Evolutionary conservation across 139 green algal genomes (phyloP).

Genomic region (Coelastrella sp.): DNA sequence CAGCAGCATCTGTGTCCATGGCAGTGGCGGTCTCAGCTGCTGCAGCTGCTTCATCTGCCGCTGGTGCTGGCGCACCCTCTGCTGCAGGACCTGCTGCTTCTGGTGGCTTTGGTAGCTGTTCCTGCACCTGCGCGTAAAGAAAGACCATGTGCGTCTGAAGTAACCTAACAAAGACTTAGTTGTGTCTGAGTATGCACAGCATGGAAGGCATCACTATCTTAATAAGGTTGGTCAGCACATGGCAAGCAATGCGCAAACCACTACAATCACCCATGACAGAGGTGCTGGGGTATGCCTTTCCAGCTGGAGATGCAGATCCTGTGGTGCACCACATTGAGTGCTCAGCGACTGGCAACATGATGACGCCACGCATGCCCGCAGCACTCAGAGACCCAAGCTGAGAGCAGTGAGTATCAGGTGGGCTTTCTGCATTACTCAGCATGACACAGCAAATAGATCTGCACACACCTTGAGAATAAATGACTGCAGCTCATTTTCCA

Average conservation of each 20-base stretch:
- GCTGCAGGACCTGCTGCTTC: conserved; percentile 16
- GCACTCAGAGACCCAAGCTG: no score
- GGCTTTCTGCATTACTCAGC: not conserved
- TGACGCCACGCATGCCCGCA: no score
- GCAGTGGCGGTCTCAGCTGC: not conserved
- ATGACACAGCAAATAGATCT: not conserved
- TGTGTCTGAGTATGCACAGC: no score
- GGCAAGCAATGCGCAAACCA: no score
- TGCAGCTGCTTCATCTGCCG: not conserved
- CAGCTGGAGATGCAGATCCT: no score
- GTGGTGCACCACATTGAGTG: not conserved
- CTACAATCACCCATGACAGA: no score
- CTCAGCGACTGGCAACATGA: not conserved
- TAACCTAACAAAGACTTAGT: no score
- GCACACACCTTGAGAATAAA: conserved; percentile 83
- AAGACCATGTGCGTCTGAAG: not conserved
- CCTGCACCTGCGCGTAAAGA: conserved; percentile 14
- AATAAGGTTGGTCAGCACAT: no score
- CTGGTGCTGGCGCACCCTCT: conserved; percentile 12
- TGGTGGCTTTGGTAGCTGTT: conserved; percentile 36
- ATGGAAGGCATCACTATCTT: no score
- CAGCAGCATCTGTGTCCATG: conserved; percentile 57
- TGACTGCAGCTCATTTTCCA: conserved; percentile 94
- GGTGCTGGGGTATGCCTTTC: no score
- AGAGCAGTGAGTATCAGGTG: no score